Base-by-base conservation (phyloP, 208 protist genomes). In the Leishmania turanica region DNA sequence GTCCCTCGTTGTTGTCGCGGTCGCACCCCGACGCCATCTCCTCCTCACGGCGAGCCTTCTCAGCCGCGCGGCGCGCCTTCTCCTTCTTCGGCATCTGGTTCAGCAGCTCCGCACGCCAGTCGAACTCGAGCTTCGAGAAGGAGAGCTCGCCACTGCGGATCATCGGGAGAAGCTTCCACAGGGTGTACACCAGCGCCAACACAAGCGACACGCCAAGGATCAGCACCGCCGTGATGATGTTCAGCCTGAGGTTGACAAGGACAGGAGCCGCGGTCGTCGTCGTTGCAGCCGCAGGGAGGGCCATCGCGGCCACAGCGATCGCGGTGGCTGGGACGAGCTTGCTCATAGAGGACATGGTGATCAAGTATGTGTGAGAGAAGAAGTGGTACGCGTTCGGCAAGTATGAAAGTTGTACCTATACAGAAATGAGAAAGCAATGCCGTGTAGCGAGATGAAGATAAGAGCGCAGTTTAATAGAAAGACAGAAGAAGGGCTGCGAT, bases 141-240 rank as follows among this genome's bases (percentile, higher is more conserved):
- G 60, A 62, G 17, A 89, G 1, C 85, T 92, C 87, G 27, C 89
- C 89, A 42, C 82, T 70, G 78, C 85, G 84, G 74, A 77, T 70
- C 71, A 78, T 86, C 8, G 85, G 89, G 72, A 88, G 78, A 34
- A 87, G 15, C 72, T 83, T 72, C 54, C 34, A 75, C 49, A 89
- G 71, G 47, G 73, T 70, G 62, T 84, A 73, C 65, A 83, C 79
- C n/a, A 81, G 34, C 24, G 79, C 47, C 13, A 85, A 47, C 1
- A 75, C 65, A 15, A 92, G 27, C n/a, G 77, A 56, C 31, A 87
- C 84, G 24, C 84, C 82, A 24, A 92, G 78, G 34, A 92, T 86
- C 65, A 92, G 87, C 15, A 92, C 84, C 6, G 73, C 83, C 34
- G 89, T 90, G n/a, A 92, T 82, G 72, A 90, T 86, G 71, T 84